Evolutionary conservation across 495 filamentous ascomycete genomes (phyloP).

Genomic region (Hamigera avellanea): DNA sequence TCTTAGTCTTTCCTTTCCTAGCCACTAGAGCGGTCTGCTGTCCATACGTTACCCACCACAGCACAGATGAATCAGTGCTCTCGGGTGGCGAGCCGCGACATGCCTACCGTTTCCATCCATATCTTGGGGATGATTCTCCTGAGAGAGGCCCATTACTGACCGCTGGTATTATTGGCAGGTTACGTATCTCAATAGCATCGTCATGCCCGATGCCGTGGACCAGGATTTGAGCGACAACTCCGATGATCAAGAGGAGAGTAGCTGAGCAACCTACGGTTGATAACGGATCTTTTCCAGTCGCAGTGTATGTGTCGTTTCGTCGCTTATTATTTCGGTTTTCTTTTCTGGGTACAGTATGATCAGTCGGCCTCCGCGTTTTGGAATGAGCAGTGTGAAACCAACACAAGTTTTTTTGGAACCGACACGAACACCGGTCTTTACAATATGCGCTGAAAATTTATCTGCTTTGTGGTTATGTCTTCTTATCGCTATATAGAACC

Average conservation of each 20-base stretch:
- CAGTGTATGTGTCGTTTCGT: neutral
- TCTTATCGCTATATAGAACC: no score
- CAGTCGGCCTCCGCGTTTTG: neutral
- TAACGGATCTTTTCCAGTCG: neutral
- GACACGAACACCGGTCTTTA: no score
- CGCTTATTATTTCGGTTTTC: neutral
- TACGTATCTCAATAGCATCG: conserved; percentile 49
- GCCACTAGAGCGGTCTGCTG: conserved; percentile 13
- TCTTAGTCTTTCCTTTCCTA: conserved; percentile 8
- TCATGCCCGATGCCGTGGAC: conserved; percentile 46
- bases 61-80: conserved; percentile 1
- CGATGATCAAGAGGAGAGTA: conserved; percentile 1
- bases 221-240: conserved; percentile 6
- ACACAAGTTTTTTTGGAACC: no score
- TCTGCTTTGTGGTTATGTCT: no score
- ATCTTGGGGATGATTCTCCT: neutral
- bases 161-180: conserved; percentile 31
- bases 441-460: no score
- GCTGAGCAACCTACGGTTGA: neutral
- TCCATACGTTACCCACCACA: conserved; percentile 10
- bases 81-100: neutral
- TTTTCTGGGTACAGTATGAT: no score
- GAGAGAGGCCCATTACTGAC: conserved; percentile 13
- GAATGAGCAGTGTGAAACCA: neutral
- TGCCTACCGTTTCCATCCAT: no score